A percentile compares a stretch with the other conserved stretches of the same genome.
Evolutionary conservation across 768 basidiomycete genomes (phyloP).

Genomic region (Hypholoma sublateritium): DNA sequence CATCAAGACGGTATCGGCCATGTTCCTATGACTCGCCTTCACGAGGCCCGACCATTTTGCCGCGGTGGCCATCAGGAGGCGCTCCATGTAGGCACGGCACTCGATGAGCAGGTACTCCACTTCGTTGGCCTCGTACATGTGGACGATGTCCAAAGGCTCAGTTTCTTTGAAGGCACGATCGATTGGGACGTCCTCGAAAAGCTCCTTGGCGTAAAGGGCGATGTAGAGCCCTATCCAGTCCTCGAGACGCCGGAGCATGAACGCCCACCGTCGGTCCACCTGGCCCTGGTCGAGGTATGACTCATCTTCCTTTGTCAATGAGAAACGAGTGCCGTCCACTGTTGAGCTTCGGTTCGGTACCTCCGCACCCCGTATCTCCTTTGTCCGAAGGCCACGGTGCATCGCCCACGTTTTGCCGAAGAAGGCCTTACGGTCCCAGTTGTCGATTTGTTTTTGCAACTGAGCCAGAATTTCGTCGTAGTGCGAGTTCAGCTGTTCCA

Average conservation of each 20-base stretch:
- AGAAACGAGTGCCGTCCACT: neutral
- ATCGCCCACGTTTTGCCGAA: slow-evolving; percentile 6
- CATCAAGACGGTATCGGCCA: neutral
- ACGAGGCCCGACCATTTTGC: slow-evolving; percentile 1
- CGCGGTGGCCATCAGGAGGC: neutral
- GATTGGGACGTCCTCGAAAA: slow-evolving; percentile 1
- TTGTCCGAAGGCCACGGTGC: neutral
- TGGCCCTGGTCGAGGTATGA: slow-evolving; percentile 5
- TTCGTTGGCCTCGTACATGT: slow-evolving; percentile 7
- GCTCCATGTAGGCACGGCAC: slow-evolving; percentile 2
- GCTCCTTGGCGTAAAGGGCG: slow-evolving; percentile 2
- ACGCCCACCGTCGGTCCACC: slow-evolving; percentile 3
- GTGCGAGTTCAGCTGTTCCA: slow-evolving; percentile 1
- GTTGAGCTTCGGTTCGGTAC: neutral
- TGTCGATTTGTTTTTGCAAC: neutral
- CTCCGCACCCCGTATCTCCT: neutral
- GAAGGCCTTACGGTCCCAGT: neutral
- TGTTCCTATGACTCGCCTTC: neutral
- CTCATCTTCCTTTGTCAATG: slow-evolving; percentile 4
- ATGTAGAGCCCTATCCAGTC: slow-evolving; percentile 6
- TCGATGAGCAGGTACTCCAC: slow-evolving; percentile 6
- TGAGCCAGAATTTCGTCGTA: slow-evolving; percentile 2
- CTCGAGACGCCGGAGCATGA: slow-evolving; percentile 1
- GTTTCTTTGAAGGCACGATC: neutral
- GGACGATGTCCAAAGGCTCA: neutral